phyloP scores from a whole-genome alignment of 164 flowering plant genomes.

The Chimonanthus salicifolius region DNA sequence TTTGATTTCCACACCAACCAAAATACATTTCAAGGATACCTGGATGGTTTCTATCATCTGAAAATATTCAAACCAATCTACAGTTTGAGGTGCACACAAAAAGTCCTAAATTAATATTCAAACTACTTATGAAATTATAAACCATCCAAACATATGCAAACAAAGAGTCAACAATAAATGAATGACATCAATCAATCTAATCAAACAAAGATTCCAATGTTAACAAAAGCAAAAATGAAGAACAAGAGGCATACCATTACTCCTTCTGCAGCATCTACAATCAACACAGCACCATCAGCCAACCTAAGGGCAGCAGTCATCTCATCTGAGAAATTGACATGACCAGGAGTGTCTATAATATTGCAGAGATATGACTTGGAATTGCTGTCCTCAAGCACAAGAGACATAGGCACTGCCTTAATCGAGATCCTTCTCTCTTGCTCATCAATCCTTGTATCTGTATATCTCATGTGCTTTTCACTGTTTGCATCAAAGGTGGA shows the following conservation, averaged over 20 bases:
- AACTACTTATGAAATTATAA: background rate
- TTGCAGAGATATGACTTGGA: slow-evolving; percentile 89
- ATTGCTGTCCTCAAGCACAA: slow-evolving; percentile 92
- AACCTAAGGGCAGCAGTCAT: slow-evolving; percentile 98
- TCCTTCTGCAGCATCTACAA: slow-evolving; percentile 40
- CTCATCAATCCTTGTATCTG: slow-evolving; percentile 97
- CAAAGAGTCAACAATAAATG: background rate
- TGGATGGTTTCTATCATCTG: background rate
- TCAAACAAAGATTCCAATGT: background rate
- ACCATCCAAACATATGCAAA: background rate
- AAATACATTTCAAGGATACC: background rate
- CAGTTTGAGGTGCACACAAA: background rate
- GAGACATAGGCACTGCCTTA: slow-evolving; percentile 93
- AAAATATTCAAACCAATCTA: too few relatives aligned
- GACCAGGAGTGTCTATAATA: slow-evolving; percentile 97
- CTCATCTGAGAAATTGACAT: slow-evolving; percentile 95
- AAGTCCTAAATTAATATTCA: too few relatives aligned
- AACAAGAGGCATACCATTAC: slow-evolving; percentile 27
- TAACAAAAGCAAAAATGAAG: background rate
- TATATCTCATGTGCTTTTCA: slow-evolving; percentile 97
- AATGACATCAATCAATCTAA: background rate
- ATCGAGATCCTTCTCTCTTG: slow-evolving; percentile 97
- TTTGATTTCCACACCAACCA: background rate
- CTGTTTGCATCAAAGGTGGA: slow-evolving; percentile 75
- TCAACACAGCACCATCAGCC: slow-evolving; percentile 89